Percentiles rank a stretch among this genome's conserved stretches.
phyloP scores from a whole-genome alignment of 208 protist species.

The Leishmania amazonensis region DNA sequence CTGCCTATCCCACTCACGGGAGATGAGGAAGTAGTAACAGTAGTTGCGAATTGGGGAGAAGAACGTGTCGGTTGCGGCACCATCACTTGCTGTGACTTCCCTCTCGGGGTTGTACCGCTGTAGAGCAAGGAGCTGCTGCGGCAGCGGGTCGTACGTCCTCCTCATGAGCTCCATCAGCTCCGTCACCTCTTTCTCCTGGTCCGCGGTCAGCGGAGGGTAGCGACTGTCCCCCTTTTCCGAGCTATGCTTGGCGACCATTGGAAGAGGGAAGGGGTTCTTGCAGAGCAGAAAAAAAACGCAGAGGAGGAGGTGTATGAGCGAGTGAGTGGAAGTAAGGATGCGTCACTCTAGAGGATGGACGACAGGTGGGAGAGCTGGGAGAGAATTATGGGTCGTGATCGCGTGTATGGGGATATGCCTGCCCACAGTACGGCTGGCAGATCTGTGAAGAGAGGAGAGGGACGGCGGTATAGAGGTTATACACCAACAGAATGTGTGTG shows the following conservation, averaged over 20 bases:
- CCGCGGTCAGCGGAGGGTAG: slow-evolving; percentile 33
- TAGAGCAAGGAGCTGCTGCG: slow-evolving; percentile 4
- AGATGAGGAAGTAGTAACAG: slow-evolving; percentile 51
- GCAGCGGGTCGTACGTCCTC: slow-evolving; percentile 26
- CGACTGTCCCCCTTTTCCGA: neutral
- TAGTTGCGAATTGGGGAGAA: slow-evolving; percentile 37
- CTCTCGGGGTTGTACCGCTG: neutral
- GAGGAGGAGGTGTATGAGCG: neutral
- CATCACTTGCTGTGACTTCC: neutral
- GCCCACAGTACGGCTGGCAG: neutral
- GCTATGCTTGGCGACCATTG: neutral
- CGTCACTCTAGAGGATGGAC: neutral
- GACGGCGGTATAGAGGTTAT: neutral
- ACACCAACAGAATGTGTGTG: neutral
- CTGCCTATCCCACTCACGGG: slow-evolving; percentile 51
- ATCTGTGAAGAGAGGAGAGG: neutral
- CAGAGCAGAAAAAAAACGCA: neutral
- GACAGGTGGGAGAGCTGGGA: neutral
- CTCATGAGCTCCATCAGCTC: slow-evolving; percentile 32
- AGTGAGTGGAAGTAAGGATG: neutral
- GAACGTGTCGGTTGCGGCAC: slow-evolving; percentile 15
- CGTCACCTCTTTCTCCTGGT: slow-evolving; percentile 47
- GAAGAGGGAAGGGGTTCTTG: neutral
- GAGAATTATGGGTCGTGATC: neutral
- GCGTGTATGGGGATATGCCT: neutral